These are phyloP conservation scores for Tremella mesenterica DNA, from an alignment of 768 basidiomycete species.

Conservation along the genomic window DNA sequence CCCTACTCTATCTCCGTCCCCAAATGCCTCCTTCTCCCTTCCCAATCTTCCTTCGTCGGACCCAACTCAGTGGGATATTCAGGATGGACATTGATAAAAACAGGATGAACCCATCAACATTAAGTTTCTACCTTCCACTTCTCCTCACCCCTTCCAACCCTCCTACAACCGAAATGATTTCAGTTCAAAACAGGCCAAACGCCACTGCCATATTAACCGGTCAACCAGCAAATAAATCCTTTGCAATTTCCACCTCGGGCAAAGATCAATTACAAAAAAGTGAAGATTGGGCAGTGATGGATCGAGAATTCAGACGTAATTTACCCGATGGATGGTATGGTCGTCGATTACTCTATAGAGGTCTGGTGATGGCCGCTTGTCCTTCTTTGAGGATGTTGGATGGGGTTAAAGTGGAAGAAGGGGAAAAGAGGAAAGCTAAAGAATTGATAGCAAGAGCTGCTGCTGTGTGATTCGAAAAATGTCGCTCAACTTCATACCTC, in stretches of 20 bases:
- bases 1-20: too few relatives aligned
- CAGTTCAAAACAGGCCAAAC: constrained; percentile 4
- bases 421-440: constrained; percentile 76
- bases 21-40: too few relatives aligned
- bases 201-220: constrained; percentile 7
- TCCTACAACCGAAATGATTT: constrained; percentile 1
- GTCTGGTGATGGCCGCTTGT: constrained; percentile 73
- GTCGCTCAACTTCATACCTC: too few relatives aligned
- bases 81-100: background rate
- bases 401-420: constrained; percentile 70
- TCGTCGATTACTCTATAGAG: constrained; percentile 79
- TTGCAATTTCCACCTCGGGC: constrained; percentile 3
- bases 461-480: too few relatives aligned
- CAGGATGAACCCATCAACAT: constrained; percentile 92
- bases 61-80: background rate
- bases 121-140: constrained; percentile 89
- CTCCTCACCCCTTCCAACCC: constrained; percentile 53
- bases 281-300: constrained; percentile 61
- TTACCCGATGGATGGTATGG: constrained; percentile 82
- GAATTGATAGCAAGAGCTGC: constrained; percentile 47
- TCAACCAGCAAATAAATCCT: constrained; percentile 49
- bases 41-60: too few relatives aligned
- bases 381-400: constrained; percentile 63
- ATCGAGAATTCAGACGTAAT: constrained; percentile 75
- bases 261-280: background rate